These are phyloP conservation scores for Aegilops tauschii DNA, from an alignment of 176 grass and related monocot species.

Conservation along the genomic window DNA sequence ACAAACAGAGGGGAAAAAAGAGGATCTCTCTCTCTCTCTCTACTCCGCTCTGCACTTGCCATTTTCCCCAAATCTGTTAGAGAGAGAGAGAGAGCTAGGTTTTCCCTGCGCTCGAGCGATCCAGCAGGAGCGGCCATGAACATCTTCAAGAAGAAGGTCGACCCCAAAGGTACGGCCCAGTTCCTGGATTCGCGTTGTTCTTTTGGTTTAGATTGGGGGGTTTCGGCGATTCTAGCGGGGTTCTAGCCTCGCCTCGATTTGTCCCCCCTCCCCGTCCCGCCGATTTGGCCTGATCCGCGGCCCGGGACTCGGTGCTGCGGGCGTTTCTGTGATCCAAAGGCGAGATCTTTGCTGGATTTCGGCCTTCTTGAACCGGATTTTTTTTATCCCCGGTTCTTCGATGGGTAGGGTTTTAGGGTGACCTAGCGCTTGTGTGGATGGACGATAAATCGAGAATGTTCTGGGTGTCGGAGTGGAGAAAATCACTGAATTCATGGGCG, in stretches of 20 bases:
- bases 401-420: conserved; percentile 25
- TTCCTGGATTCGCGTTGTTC: conserved; percentile 19
- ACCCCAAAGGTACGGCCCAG: conserved; percentile 66
- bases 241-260: not conserved
- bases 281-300: not conserved
- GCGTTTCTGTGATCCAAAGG: not conserved
- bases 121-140: conserved; percentile 57
- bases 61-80: conserved; percentile 20
- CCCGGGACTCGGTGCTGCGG: not conserved
- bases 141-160: conserved; percentile 95
- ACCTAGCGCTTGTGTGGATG: not conserved
- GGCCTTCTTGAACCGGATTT: not conserved
- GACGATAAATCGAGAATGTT: not conserved
- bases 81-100: not conserved
- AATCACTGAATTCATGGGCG: not conserved
- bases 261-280: not conserved
- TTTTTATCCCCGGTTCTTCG: not conserved
- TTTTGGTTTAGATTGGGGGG: not conserved
- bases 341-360: conserved; percentile 24
- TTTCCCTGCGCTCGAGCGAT: not conserved
- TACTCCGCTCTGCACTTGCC: not conserved
- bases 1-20: not conserved
- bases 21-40: not conserved
- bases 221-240: not conserved
- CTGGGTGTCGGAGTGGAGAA: not conserved